phyloP scores from a whole-genome alignment of 2,329 filamentous ascomycete genomes.

The Phyllosticta citrichinensis region DNA sequence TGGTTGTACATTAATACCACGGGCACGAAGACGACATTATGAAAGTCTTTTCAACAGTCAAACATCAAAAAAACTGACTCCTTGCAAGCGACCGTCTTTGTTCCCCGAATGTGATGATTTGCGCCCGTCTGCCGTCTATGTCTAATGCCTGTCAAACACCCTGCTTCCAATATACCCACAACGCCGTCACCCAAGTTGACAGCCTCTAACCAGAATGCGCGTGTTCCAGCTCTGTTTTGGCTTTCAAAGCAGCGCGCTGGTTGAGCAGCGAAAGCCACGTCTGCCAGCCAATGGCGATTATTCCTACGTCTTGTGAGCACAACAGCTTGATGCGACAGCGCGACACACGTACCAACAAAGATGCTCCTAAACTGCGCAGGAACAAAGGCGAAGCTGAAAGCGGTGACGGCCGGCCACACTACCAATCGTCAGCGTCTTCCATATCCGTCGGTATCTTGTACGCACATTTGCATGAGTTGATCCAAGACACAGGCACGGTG shows the following conservation, averaged over 20 bases:
- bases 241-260: conserved; percentile 54
- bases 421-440: not conserved
- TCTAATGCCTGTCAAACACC: not conserved
- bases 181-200: not conserved
- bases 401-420: conserved; percentile 79
- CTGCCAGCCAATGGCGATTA: conserved; percentile 83
- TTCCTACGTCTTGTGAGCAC: conserved; percentile 25
- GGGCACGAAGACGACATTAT: conserved; percentile 11
- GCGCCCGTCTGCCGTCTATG: not conserved
- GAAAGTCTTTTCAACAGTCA: conserved; percentile 10
- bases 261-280: conserved; percentile 80
- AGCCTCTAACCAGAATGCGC: not conserved
- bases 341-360: conserved; percentile 46
- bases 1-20: conserved; percentile 12
- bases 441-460: not conserved
- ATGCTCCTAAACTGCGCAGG: conserved; percentile 69
- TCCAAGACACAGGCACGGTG: conserved; percentile 65
- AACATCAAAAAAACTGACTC: not conserved
- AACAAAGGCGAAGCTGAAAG: conserved; percentile 78
- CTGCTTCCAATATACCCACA: too few relatives aligned
- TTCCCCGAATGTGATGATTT: not conserved
- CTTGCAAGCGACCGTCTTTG: not conserved
- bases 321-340: not conserved
- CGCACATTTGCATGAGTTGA: conserved; percentile 61
- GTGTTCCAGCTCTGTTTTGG: conserved; percentile 21